Conservation (phyloP, 2,329 filamentous ascomycete species). For the Onygenales sp. region DNA sequence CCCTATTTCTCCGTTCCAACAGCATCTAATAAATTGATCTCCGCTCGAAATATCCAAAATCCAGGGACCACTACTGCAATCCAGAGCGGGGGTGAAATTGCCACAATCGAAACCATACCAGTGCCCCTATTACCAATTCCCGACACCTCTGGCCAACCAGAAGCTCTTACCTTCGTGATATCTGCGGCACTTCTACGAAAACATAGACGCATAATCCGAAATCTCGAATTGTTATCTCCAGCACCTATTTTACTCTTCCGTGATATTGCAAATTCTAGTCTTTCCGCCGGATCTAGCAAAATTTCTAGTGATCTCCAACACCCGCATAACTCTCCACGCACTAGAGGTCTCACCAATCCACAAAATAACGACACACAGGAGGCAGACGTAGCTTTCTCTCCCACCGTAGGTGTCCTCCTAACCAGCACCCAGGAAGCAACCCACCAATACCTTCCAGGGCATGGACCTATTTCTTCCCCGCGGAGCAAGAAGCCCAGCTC, state of each 20-base stretch:
- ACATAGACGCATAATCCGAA: constrained; percentile 13
- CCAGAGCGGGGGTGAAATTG: too few relatives aligned
- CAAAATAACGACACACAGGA: constrained; percentile 11
- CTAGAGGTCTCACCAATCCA: not conserved
- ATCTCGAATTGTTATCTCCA: constrained; percentile 9
- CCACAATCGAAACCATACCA: not conserved
- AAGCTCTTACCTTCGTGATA: constrained; percentile 17
- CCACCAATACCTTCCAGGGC: constrained; percentile 61
- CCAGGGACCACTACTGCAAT: not conserved
- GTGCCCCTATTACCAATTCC: not conserved
- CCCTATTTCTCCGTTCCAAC: constrained; percentile 15
- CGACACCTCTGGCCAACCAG: constrained; percentile 8
- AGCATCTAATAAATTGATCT: not conserved
- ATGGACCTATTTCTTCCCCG: constrained; percentile 21
- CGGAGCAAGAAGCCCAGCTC: constrained; percentile 18
- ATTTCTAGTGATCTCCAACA: constrained; percentile 3
- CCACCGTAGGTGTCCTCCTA: constrained; percentile 57
- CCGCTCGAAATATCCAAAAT: not conserved
- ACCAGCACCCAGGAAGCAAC: constrained; percentile 63
- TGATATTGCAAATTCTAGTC: constrained; percentile 4
- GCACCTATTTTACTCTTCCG: constrained; percentile 15
- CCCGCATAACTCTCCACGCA: not conserved
- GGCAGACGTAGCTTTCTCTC: constrained; percentile 63
- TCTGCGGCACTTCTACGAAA: constrained; percentile 19
- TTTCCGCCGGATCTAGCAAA: too few relatives aligned